Conservation (phyloP, 1,139 yeast genomes). For the Nadsonia commutata region DNA sequence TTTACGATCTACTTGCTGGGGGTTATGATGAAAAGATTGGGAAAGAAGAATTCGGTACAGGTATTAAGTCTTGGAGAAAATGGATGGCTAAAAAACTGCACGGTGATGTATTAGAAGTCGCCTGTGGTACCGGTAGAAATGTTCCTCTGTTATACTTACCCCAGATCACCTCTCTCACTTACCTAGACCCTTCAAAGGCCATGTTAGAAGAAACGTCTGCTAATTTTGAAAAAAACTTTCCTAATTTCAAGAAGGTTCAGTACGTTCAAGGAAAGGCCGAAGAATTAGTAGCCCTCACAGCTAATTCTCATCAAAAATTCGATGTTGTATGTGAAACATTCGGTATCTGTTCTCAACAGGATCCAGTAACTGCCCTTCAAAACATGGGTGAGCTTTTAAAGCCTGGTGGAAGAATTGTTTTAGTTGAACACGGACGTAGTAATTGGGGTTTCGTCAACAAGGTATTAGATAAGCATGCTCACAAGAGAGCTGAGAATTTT, state of each 20-base stretch:
- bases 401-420: slow-evolving; percentile 82
- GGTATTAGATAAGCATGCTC: slow-evolving; percentile 71
- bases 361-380: slow-evolving; percentile 68
- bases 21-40: slow-evolving; percentile 73
- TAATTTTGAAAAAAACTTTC: slow-evolving; percentile 53
- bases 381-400: slow-evolving; percentile 60
- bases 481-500: slow-evolving; percentile 76
- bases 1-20: slow-evolving; percentile 65
- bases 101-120: slow-evolving; percentile 87
- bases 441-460: slow-evolving; percentile 63
- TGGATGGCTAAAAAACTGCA: slow-evolving; percentile 66
- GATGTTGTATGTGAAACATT: slow-evolving; percentile 90
- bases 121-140: slow-evolving; percentile 95
- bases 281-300: slow-evolving; percentile 48
- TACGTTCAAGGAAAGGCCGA: slow-evolving; percentile 91
- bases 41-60: slow-evolving; percentile 72
- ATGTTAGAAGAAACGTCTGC: slow-evolving; percentile 77
- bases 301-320: slow-evolving; percentile 35
- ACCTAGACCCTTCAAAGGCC: slow-evolving; percentile 65
- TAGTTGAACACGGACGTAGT: slow-evolving; percentile 88
- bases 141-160: slow-evolving; percentile 55
- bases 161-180: slow-evolving; percentile 56
- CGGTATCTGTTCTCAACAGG: slow-evolving; percentile 90
- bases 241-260: slow-evolving; percentile 56
- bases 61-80: slow-evolving; percentile 70